A percentile compares a stretch with the other conserved stretches of the same genome.
These are phyloP conservation scores for Cyberlindnera sargentensis DNA, from an alignment of 805 yeast species.

Conservation along the genomic window DNA sequence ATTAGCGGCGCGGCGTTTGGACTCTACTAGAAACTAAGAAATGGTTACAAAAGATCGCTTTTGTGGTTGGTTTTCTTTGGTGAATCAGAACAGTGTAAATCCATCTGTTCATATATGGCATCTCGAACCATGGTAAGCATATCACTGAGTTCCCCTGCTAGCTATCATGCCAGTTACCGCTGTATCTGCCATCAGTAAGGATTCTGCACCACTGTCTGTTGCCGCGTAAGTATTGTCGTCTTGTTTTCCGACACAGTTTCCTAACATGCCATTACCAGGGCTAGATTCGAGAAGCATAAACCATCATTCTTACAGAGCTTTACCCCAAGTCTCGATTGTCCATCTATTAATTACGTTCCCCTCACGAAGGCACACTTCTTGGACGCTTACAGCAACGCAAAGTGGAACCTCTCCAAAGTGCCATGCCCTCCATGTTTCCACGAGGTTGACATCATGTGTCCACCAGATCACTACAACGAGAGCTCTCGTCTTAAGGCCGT, in stretches of 20 bases:
- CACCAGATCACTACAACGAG: constrained; percentile 56
- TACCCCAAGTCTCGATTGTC: constrained; percentile 1
- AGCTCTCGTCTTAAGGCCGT: constrained; percentile 37
- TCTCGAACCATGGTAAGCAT: too few relatives aligned
- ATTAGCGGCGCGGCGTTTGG: too few relatives aligned
- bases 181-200: too few relatives aligned
- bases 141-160: too few relatives aligned
- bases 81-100: too few relatives aligned
- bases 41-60: neutral
- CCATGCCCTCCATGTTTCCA: constrained; percentile 49
- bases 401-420: constrained; percentile 47
- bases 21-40: neutral
- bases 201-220: too few relatives aligned
- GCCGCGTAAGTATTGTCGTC: too few relatives aligned
- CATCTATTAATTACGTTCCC: constrained; percentile 25
- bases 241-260: too few relatives aligned
- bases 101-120: too few relatives aligned
- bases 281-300: too few relatives aligned
- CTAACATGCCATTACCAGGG: too few relatives aligned
- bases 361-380: constrained; percentile 46
- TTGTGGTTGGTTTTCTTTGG: neutral
- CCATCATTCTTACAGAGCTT: neutral
- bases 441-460: constrained; percentile 40
- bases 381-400: constrained; percentile 50
- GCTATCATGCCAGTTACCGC: too few relatives aligned